Percentiles rank a stretch among this genome's conserved stretches.
Conservation (phyloP, 2,329 filamentous ascomycete genomes). For the Aspergillus versicolor region DNA sequence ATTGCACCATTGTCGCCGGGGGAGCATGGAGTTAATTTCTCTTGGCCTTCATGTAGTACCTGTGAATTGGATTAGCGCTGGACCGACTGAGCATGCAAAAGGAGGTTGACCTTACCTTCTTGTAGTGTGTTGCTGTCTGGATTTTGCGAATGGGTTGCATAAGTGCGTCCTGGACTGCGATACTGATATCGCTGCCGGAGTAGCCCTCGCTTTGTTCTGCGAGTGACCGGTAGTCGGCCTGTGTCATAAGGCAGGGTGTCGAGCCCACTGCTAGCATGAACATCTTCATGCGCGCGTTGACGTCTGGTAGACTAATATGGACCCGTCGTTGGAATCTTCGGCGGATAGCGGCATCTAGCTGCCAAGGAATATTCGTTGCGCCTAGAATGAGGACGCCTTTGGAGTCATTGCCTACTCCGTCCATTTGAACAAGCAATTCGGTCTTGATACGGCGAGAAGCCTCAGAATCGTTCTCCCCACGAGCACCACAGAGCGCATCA, state of each 20-base stretch:
- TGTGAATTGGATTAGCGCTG: conserved; percentile 45
- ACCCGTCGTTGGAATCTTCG: conserved; percentile 94
- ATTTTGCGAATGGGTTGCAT: conserved; percentile 99
- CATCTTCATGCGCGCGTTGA: conserved; percentile 85
- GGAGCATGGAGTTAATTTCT: conserved; percentile 77
- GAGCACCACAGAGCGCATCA: conserved; percentile 90
- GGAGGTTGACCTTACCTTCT: conserved; percentile 62
- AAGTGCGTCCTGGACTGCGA: conserved; percentile 90
- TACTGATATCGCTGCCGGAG: conserved; percentile 92
- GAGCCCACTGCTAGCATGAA: conserved; percentile 93
- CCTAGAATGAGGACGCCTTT: conserved; percentile 92
- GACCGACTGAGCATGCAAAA: not conserved
- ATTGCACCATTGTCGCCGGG: conserved; percentile 81
- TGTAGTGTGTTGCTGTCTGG: conserved; percentile 96
- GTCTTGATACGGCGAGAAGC: conserved; percentile 98
- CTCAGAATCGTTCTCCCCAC: conserved; percentile 94
- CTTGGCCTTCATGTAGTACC: conserved; percentile 66
- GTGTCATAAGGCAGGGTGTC: conserved; percentile 80
- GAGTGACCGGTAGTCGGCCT: conserved; percentile 75
- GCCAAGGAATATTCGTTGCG: conserved; percentile 98
- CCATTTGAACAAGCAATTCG: conserved; percentile 97
- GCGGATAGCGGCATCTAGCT: conserved; percentile 92
- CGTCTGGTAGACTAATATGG: conserved; percentile 89
- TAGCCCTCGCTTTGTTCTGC: conserved; percentile 87
- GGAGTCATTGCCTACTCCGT: conserved; percentile 94